Percentiles rank a stretch among this genome's conserved stretches.
Conservation (phyloP, 2,329 filamentous ascomycete species). For the Phyllosticta paracitricarpa region DNA sequence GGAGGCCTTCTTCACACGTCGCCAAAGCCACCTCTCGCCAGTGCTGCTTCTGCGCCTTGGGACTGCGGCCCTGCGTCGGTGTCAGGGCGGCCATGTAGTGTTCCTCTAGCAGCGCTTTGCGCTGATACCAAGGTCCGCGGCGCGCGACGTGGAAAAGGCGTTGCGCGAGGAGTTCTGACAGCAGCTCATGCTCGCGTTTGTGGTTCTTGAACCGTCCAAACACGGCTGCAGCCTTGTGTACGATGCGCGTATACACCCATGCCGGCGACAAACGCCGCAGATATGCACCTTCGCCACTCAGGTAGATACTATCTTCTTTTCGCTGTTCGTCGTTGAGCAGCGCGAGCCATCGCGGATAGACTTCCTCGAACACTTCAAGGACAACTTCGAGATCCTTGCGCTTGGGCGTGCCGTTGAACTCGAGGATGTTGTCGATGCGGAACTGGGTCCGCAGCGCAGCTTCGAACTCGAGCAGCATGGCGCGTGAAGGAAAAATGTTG, state of each 20-base stretch:
- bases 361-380: constrained; percentile 59
- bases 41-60: constrained; percentile 62
- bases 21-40: constrained; percentile 68
- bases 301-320: constrained; percentile 69
- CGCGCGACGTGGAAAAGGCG: constrained; percentile 75
- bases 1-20: constrained; percentile 78
- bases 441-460: constrained; percentile 73
- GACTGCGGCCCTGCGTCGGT: constrained; percentile 36
- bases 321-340: constrained; percentile 63
- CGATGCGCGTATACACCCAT: constrained; percentile 85
- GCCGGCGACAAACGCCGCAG: constrained; percentile 81
- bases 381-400: constrained; percentile 57
- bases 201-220: constrained; percentile 70
- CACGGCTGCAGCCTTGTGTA: constrained; percentile 75
- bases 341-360: constrained; percentile 71
- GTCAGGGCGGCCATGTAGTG: constrained; percentile 73
- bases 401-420: constrained; percentile 62
- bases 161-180: constrained; percentile 68
- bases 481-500: constrained; percentile 75
- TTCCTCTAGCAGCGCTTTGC: constrained; percentile 87
- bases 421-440: constrained; percentile 69
- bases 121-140: constrained; percentile 88
- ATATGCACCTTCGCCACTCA: constrained; percentile 78
- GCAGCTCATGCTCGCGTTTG: constrained; percentile 60
- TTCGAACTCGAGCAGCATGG: constrained; percentile 77